A percentile compares a stretch with the other conserved stretches of the same genome.
These are phyloP conservation scores for Euphorbia lathyris DNA, from an alignment of 345 rosid genomes.

Conservation along the genomic window DNA sequence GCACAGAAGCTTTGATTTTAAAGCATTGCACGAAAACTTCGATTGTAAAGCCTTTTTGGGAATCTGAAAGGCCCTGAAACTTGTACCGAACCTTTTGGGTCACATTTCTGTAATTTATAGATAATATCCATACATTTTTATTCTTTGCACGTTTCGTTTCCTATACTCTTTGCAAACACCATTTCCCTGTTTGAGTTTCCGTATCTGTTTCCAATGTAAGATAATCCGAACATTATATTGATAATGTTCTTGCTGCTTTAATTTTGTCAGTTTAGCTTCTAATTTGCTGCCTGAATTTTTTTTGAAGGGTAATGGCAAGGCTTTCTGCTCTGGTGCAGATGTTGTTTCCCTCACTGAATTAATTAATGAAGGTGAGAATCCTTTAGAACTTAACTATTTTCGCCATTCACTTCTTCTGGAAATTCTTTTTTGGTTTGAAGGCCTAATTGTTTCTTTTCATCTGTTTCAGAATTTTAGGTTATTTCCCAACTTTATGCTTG, in stretches of 20 bases:
- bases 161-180: not conserved
- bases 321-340: constrained; percentile 86
- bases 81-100: not conserved
- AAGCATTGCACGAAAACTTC: no score
- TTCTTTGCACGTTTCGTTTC: no score
- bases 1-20: not conserved
- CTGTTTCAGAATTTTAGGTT: not conserved
- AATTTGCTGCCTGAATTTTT: constrained; percentile 33
- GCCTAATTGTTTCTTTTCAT: not conserved
- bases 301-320: constrained; percentile 79
- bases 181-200: no score
- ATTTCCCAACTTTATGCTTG: not conserved
- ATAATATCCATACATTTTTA: no score
- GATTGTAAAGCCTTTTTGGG: no score
- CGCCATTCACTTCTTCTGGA: not conserved
- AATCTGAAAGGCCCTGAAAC: no score
- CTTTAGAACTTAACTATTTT: not conserved
- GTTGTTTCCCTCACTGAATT: constrained; percentile 53
- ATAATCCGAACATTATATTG: not conserved
- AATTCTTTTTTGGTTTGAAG: not conserved
- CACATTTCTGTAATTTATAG: no score
- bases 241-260: constrained; percentile 8
- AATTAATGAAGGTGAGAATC: constrained; percentile 52
- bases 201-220: not conserved
- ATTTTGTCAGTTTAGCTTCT: constrained; percentile 18